Evolutionary conservation across 2,329 filamentous ascomycete species (phyloP).

Genomic region (Arthrobotrys iridis): DNA sequence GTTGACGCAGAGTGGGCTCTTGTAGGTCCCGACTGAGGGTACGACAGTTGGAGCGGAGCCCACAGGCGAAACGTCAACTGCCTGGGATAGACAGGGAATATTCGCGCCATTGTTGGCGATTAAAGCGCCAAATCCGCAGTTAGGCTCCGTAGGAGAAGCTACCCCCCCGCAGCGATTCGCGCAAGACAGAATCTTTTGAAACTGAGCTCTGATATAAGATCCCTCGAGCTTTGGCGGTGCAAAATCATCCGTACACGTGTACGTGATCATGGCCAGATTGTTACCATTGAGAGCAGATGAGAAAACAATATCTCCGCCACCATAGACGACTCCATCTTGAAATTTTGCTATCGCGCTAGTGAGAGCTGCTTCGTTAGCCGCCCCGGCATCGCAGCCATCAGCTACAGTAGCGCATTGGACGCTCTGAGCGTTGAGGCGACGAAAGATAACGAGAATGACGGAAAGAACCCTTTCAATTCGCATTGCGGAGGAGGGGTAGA

Average conservation of each 20-base stretch:
- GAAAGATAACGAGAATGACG: not conserved
- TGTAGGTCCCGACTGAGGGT: not conserved
- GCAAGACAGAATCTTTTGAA: conserved; percentile 3
- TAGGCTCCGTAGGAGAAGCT: not conserved
- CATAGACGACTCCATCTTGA: conserved; percentile 9
- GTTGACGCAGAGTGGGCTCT: not conserved
- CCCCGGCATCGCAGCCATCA: conserved; percentile 10
- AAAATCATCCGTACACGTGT: not conserved
- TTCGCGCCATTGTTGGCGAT: conserved; percentile 3
- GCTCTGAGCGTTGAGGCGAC: not conserved
- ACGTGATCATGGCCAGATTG: not conserved
- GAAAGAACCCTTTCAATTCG: not conserved
- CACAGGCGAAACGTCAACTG: not conserved
- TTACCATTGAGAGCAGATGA: not conserved
- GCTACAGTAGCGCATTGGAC: not conserved
- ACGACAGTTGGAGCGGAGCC: not conserved
- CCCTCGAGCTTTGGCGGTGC: conserved; percentile 1
- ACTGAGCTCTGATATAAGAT: not conserved
- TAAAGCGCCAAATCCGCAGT: conserved; percentile 11
- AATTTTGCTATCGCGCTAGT: conserved; percentile 4
- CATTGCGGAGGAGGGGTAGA: too few relatives aligned
- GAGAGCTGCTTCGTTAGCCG: not conserved
- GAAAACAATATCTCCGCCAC: not conserved
- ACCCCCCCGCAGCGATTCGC: not conserved
- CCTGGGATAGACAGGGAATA: conserved; percentile 1